A percentile compares a stretch with the other conserved stretches of the same genome.
These are phyloP conservation scores for Nitzschia sp. DNA, from an alignment of 108 stramenopile genomes.

Conservation along the genomic window DNA sequence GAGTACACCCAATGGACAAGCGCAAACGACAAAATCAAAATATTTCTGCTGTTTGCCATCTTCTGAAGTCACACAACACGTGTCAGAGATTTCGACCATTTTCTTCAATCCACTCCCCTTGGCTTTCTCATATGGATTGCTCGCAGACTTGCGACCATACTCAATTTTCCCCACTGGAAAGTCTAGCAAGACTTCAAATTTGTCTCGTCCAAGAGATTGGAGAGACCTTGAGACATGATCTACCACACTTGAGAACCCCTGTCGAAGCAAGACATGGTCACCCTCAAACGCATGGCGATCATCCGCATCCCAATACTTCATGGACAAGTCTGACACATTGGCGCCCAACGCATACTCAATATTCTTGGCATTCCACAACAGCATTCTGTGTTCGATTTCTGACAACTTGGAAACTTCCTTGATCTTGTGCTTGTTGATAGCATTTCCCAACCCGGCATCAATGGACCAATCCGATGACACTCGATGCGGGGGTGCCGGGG, in stretches of 20 bases:
- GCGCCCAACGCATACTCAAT: slow-evolving; percentile 68
- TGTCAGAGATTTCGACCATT: slow-evolving; percentile 51
- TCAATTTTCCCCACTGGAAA: slow-evolving; percentile 55
- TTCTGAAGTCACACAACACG: slow-evolving; percentile 48
- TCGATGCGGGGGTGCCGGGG: slow-evolving; percentile 42
- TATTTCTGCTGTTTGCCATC: slow-evolving; percentile 34
- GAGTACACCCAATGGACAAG: slow-evolving; percentile 81
- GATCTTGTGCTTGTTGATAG: slow-evolving; percentile 34
- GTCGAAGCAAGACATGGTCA: slow-evolving; percentile 69
- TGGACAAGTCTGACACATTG: slow-evolving; percentile 52
- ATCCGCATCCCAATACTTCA: slow-evolving; percentile 80
- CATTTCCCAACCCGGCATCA: slow-evolving; percentile 48
- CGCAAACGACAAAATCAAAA: slow-evolving; percentile 65
- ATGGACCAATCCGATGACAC: slow-evolving; percentile 51
- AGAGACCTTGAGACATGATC: slow-evolving; percentile 42
- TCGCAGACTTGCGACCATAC: slow-evolving; percentile 47
- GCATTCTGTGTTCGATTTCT: slow-evolving; percentile 50
- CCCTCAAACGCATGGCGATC: slow-evolving; percentile 82
- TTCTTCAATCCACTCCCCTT: slow-evolving; percentile 5
- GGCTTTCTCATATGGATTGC: slow-evolving; percentile 25
- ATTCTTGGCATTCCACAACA: slow-evolving; percentile 79
- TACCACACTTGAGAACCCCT: slow-evolving; percentile 57
- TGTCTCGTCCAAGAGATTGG: slow-evolving; percentile 28
- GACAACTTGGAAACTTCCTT: slow-evolving; percentile 39
- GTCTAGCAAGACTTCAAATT: slow-evolving; percentile 48